Percentiles rank a stretch among this genome's conserved stretches.
Evolutionary conservation across 495 filamentous ascomycete genomes (phyloP).

Genomic region (Hyaloscypha bicolor): DNA sequence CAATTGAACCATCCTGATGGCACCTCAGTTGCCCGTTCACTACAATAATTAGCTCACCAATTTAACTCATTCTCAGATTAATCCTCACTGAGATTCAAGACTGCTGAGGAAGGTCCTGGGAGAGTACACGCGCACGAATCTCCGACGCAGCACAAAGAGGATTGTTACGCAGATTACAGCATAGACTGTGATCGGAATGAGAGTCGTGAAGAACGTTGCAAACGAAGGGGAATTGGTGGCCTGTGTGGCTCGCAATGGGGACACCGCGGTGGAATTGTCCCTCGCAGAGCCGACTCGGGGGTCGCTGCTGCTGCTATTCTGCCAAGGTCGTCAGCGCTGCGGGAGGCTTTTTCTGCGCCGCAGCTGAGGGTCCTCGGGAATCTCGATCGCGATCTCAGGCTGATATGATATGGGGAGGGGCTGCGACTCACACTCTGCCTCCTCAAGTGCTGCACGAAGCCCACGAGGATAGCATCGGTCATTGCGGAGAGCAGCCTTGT

Average conservation of each 20-base stretch:
- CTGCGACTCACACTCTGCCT: not conserved
- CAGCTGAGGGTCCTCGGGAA: not conserved
- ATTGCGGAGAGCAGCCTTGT: not conserved
- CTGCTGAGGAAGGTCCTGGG: slow-evolving; percentile 84
- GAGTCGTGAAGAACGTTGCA: slow-evolving; percentile 61
- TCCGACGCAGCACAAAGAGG: slow-evolving; percentile 77
- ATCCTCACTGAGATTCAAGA: slow-evolving; percentile 58
- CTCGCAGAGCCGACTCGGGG: slow-evolving; percentile 31
- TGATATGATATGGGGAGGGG: not conserved
- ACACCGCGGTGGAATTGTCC: slow-evolving; percentile 30
- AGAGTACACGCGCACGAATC: slow-evolving; percentile 75
- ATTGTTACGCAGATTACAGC: slow-evolving; percentile 63
- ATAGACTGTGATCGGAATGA: slow-evolving; percentile 69
- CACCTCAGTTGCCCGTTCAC: slow-evolving; percentile 66
- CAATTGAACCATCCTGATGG: slow-evolving; percentile 75
- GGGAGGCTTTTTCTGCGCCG: not conserved
- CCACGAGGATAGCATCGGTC: not conserved
- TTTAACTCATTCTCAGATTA: not conserved
- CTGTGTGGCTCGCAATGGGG: slow-evolving; percentile 23
- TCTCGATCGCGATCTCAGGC: not conserved
- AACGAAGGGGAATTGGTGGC: slow-evolving; percentile 30
- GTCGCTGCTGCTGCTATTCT: slow-evolving; percentile 21
- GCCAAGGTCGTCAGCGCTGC: not conserved
- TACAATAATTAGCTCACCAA: slow-evolving; percentile 31
- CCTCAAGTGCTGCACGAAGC: not conserved